Evolutionary conservation across 129 eudicot genomes (phyloP), one percentile per base, ranked within the genome.

Genomic region (Escallonia herrerae): DNA sequence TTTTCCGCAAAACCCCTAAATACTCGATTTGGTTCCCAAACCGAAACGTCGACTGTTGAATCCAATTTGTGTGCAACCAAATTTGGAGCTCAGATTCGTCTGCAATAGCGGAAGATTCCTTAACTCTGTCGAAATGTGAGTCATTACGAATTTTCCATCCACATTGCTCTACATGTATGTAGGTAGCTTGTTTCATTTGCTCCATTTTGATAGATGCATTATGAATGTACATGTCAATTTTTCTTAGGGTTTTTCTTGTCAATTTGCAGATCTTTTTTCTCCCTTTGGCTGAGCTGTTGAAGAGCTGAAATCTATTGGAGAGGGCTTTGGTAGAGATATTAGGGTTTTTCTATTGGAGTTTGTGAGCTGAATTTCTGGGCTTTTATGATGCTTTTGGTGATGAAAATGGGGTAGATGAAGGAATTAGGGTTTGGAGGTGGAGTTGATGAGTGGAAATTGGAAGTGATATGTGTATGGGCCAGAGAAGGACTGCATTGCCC

Each of bases 391-490:
- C n/a, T n/a, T n/a, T n/a, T 47, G 56, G 45, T 43, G 56, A 43
- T 48, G 14, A 33, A 3, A 63, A 63, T 63, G 68, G 68, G 68
- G 43, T 63, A 47, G 58, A 49, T 37, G 7, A 9, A 43, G 66
- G 8, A 47, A 46, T 11, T 55, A 47, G 45, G 45, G 7, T 45
- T 42, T 45, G 66, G 54, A 62, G 66, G 4, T 63, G 37, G 43
- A 63, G 10, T 46, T 33, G 56, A 63, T 10, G 43, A 43, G 43
- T 33, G n/a, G 41, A n/a, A 2, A 15, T 62, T 63, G 15, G 39
- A 44, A 63, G 33, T 63, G 56, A 10, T 63, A 11, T 63, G 56
- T 63, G 8, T 63, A 63, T 63, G 68, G 68, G 68, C n/a, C 42
- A 46, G 14, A 63, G 38, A 63, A 6, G 12, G 56, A 46, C 10